Base-by-base conservation (phyloP, 1,139 yeast species). In the Blastobotrys buckinghamii region DNA sequence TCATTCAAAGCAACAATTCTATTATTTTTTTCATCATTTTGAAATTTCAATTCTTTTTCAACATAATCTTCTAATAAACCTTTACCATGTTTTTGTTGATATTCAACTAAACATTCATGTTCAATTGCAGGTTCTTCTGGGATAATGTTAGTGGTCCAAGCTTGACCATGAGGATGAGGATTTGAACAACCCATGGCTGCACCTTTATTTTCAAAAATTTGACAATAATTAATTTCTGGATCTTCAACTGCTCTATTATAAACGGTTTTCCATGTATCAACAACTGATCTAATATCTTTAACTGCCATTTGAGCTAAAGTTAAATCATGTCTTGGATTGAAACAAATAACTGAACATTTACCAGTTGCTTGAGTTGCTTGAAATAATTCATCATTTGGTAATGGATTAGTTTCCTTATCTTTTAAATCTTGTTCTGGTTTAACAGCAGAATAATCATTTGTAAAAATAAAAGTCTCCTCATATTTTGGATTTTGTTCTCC, bases 131-230 rank as follows among this genome's bases (percentile, higher is more conserved):
- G 86, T 65, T 83, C 90, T 36, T 79, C 78, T 8, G 92, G 92
- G 8, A 82, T 68, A 12, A 73, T 66, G 56, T 79, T 83, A 48
- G 84, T 72, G 65, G 85, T 79, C 92, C 92, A 84, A 9, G 85
- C 88, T 67, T 84, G 92, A 22, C 75, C 73, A 53, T 84, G 92
- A 13, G 90, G 90, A 63, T 84, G 92, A 2, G 89, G 85, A 60
- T 84, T 84, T 1, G 89, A 82, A 60, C 90, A 84, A 35, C 92
- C 90, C 92, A 84, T 84, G 7, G 86, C 85, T 45, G 79, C 72
- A 27, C 92, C 92, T 67, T 83, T 84, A 64, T 84, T 84, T 61
- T 84, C 92, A 61, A 84, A 84, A 42, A 84, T 81, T 67, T 83
- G 90, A 53, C 84, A 69, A 65, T 84, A 83, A 34, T 54, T 55